Conservation (phyloP, 2,329 filamentous ascomycete genomes). For the Arthrobotrys iridis region DNA sequence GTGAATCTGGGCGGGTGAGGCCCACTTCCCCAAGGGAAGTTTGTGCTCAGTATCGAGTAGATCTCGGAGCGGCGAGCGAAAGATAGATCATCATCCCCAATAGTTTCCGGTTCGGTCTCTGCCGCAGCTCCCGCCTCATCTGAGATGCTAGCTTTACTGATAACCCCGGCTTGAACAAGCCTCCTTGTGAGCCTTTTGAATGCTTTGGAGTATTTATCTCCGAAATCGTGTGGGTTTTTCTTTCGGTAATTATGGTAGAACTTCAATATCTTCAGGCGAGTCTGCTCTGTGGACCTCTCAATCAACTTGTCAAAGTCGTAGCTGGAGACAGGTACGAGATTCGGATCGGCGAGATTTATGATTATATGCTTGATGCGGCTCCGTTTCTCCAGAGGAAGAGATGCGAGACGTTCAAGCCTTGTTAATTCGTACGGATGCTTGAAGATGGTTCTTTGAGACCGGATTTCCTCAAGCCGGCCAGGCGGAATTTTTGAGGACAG, state of each 20-base stretch:
- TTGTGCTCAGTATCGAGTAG: neutral
- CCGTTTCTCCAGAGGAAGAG: neutral
- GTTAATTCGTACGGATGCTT: neutral
- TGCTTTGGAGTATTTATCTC: neutral
- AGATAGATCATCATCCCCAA: neutral
- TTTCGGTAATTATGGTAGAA: neutral
- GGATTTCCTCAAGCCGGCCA: neutral
- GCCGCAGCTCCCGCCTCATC: neutral
- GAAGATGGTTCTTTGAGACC: neutral
- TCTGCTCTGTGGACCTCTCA: neutral
- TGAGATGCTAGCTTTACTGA: too few species aligned
- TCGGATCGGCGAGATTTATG: neutral
- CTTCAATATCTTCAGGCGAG: neutral
- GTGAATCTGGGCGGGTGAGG: neutral
- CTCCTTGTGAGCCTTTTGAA: neutral
- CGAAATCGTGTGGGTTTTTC: neutral
- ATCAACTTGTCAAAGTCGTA: neutral
- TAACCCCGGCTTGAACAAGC: neutral
- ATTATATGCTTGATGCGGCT: slow-evolving; percentile 23
- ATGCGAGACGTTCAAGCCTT: neutral
- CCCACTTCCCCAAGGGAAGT: neutral
- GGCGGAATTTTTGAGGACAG: slow-evolving; percentile 8
- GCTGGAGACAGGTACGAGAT: neutral
- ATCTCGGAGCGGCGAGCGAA: neutral
- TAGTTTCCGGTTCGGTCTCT: neutral